Evolutionary conservation across 306 rosid species (phyloP), one percentile per base, ranked within the genome.

Genomic region (Benincasa hispida): DNA sequence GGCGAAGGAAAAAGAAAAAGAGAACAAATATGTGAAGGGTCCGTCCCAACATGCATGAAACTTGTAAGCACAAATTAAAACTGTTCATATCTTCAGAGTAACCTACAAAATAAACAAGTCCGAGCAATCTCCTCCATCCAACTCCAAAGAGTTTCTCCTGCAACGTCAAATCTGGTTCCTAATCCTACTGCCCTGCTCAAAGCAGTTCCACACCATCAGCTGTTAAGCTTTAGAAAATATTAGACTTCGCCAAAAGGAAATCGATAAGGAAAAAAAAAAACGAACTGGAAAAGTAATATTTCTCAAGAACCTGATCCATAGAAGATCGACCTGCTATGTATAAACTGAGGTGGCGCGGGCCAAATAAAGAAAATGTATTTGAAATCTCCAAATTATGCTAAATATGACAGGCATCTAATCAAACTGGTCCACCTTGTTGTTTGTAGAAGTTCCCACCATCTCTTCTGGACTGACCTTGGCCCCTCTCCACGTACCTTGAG

Each of bases 371-470:
- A 28, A 72, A 72, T 27, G 59, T 48, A 15, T 25, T 48, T 47
- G 76, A 59, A 72, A 47, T 72, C 42, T 17, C 41, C 58, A 45
- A 42, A 72, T 72, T 48, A 45, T 72, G 76, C 57, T 47, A 48
- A 70, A 50, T 83, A 77, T 63, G 82, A 77, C 78, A 76, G 45
- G 80, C 79, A 55, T 83, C 89, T 85, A 86, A 86, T 84, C 86
- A 66, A 73, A 63, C 68, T 22, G 77, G 32, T 18, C 89, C 90
- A 80, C 88, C 86, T 79, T 83, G 89, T 21, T 87, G 87, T 63
- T 86, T 88, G 74, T 85, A 60, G 55, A 84, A 82, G 85, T 86
- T 90, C 3, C 90, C 98, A 45, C 91, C 96, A 67, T 92, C 92
- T 74, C 88, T 91, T 80, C 98, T 85, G 4, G 88, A 83, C 56